phyloP scores from a whole-genome alignment of 306 rosid species.

The Cicer cuneatum region DNA sequence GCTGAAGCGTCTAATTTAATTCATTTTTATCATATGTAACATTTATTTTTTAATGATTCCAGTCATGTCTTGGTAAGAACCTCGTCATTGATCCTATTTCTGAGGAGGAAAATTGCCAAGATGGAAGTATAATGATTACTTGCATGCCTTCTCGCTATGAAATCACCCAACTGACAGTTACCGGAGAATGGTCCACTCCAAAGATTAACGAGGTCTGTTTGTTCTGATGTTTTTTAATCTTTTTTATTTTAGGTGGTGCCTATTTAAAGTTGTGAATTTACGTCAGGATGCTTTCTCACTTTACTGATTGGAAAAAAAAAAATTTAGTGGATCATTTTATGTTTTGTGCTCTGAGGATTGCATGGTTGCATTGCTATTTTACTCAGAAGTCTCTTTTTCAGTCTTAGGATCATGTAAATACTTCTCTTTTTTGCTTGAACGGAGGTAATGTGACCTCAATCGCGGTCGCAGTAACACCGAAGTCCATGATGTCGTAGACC shows the following conservation, averaged over 20 bases:
- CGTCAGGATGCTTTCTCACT: not conserved
- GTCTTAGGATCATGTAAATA: not conserved
- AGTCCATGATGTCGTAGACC: not conserved
- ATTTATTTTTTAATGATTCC: slow-evolving; percentile 29
- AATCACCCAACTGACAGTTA: slow-evolving; percentile 87
- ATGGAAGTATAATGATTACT: slow-evolving; percentile 84
- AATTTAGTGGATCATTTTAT: not conserved
- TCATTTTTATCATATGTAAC: slow-evolving; percentile 25
- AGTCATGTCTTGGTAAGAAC: slow-evolving; percentile 85
- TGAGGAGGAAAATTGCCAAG: slow-evolving; percentile 96
- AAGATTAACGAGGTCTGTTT: slow-evolving; percentile 54
- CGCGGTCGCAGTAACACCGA: not conserved
- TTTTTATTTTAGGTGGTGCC: not conserved
- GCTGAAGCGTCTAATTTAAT: slow-evolving; percentile 17
- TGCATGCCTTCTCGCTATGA: slow-evolving; percentile 95
- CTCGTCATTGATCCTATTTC: slow-evolving; percentile 80
- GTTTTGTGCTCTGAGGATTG: slow-evolving; percentile 20
- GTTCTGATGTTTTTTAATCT: not conserved
- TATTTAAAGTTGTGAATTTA: slow-evolving; percentile 14
- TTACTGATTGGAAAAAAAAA: not conserved
- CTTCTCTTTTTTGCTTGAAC: not conserved
- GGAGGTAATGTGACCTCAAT: not conserved
- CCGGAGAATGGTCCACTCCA: slow-evolving; percentile 91
- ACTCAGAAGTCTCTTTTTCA: not conserved
- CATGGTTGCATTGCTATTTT: not conserved